Evolutionary conservation across 1,284 basidiomycete species (phyloP).

Genomic region (Leccinum subrobustum): DNA sequence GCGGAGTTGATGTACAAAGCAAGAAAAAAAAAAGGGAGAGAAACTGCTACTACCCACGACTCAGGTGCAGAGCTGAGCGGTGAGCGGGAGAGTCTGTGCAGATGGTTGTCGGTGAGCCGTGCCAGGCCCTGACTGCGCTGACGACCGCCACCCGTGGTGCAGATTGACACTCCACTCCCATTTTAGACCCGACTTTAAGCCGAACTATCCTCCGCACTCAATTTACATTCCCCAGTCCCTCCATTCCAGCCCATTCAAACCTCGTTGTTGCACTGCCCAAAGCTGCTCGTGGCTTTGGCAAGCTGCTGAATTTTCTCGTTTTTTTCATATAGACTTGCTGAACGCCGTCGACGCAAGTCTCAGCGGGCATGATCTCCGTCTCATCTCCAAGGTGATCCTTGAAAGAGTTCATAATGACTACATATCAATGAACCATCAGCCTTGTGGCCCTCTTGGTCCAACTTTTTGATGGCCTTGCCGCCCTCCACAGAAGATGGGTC

Average conservation of each 20-base stretch:
- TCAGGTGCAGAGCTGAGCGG: slow-evolving; percentile 2
- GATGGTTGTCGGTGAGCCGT: slow-evolving; percentile 30
- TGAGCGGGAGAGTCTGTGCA: slow-evolving; percentile 12
- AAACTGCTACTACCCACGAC: slow-evolving; percentile 7
- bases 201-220: slow-evolving; percentile 9
- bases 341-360: not conserved
- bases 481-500: slow-evolving; percentile 7
- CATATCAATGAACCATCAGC: slow-evolving; percentile 3
- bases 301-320: not conserved
- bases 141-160: slow-evolving; percentile 25
- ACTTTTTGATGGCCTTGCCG: slow-evolving; percentile 3
- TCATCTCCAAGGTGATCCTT: not conserved
- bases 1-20: slow-evolving; percentile 20
- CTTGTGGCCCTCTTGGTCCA: slow-evolving; percentile 10
- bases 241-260: not conserved
- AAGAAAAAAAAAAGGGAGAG: slow-evolving; percentile 12
- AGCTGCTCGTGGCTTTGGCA: not conserved
- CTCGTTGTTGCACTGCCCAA: not conserved
- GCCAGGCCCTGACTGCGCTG: slow-evolving; percentile 31
- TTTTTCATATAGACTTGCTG: not conserved
- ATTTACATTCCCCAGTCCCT: not conserved
- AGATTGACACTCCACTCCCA: slow-evolving; percentile 14
- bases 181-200: slow-evolving; percentile 18
- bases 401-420: slow-evolving; percentile 1
- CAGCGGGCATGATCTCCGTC: not conserved